These are phyloP conservation scores for Rhodotorula sp. DNA, from an alignment of 1,284 basidiomycete species.

Conservation along the genomic window DNA sequence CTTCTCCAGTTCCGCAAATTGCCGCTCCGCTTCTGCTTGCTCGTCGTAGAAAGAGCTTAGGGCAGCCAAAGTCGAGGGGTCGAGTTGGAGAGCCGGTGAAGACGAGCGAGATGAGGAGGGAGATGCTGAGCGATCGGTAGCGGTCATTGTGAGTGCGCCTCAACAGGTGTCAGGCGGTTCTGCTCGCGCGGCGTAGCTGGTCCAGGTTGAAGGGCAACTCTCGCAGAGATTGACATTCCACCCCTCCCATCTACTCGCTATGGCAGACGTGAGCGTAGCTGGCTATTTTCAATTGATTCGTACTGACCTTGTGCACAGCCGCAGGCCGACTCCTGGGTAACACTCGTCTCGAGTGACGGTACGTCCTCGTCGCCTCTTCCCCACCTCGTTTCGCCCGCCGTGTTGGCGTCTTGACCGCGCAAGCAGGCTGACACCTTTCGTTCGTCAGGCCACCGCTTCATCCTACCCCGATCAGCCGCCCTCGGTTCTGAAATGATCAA, in stretches of 20 bases:
- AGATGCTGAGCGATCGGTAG: not conserved
- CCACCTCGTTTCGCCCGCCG: not conserved
- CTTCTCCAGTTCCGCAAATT: conserved; percentile 38
- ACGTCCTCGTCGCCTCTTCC: not conserved
- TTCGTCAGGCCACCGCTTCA: conserved; percentile 32
- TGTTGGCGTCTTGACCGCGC: not conserved
- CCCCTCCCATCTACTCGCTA: not conserved
- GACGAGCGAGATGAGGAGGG: not conserved
- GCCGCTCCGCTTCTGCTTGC: conserved; percentile 43
- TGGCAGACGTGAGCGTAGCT: not conserved
- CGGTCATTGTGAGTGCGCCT: not conserved
- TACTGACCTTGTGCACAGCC: not conserved
- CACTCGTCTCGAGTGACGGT: conserved; percentile 35
- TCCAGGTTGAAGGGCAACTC: too few relatives aligned
- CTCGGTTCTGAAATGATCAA: conserved; percentile 30
- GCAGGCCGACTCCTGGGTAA: conserved; percentile 26
- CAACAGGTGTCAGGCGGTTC: too few relatives aligned
- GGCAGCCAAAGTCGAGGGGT: conserved; percentile 45
- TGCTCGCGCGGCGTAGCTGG: too few relatives aligned
- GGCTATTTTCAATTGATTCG: not conserved
- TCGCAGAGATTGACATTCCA: not conserved
- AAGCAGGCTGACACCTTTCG: not conserved
- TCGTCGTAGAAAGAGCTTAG: conserved; percentile 45
- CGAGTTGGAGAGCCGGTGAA: conserved; percentile 37
- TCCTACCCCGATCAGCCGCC: conserved; percentile 34